Evolutionary conservation across 495 filamentous ascomycete genomes (phyloP).

Genomic region (Penicillium longicatenatum): DNA sequence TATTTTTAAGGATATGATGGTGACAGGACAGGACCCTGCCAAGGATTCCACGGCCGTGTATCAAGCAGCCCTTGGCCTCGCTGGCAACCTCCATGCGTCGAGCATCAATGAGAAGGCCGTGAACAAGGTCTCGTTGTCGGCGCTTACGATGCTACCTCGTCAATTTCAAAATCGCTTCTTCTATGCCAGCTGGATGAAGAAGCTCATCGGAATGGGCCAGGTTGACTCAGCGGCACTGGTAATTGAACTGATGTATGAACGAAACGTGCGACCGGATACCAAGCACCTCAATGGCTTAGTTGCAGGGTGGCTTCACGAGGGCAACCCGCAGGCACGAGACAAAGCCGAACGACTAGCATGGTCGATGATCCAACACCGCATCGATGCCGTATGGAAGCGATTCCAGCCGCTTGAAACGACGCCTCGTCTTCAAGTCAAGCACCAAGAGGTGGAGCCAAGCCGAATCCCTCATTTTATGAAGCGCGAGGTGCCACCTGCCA

Average conservation of each 20-base stretch:
- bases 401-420: slow-evolving; percentile 24
- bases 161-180: slow-evolving; percentile 75
- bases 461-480: slow-evolving; percentile 40
- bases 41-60: slow-evolving; percentile 54
- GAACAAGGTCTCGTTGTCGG: slow-evolving; percentile 53
- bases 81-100: slow-evolving; percentile 49
- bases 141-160: slow-evolving; percentile 57
- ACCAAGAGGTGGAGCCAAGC: slow-evolving; percentile 15
- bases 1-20: slow-evolving; percentile 85
- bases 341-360: slow-evolving; percentile 73
- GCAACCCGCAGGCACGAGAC: slow-evolving; percentile 49
- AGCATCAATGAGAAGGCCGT: slow-evolving; percentile 49
- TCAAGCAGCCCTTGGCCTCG: slow-evolving; percentile 42
- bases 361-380: slow-evolving; percentile 70
- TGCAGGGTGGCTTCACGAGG: slow-evolving; percentile 70
- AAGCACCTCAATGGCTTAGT: slow-evolving; percentile 77
- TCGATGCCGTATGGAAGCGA: slow-evolving; percentile 57
- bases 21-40: slow-evolving; percentile 53
- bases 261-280: slow-evolving; percentile 62
- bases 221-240: slow-evolving; percentile 69
- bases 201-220: slow-evolving; percentile 71
- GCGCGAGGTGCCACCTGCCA: slow-evolving; percentile 57
- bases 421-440: slow-evolving; percentile 25
- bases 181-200: slow-evolving; percentile 79
- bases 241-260: slow-evolving; percentile 65